Evolutionary conservation across 1,284 basidiomycete species (phyloP), one percentile per base, ranked within the genome.

Genomic region (Grifola frondosa): DNA sequence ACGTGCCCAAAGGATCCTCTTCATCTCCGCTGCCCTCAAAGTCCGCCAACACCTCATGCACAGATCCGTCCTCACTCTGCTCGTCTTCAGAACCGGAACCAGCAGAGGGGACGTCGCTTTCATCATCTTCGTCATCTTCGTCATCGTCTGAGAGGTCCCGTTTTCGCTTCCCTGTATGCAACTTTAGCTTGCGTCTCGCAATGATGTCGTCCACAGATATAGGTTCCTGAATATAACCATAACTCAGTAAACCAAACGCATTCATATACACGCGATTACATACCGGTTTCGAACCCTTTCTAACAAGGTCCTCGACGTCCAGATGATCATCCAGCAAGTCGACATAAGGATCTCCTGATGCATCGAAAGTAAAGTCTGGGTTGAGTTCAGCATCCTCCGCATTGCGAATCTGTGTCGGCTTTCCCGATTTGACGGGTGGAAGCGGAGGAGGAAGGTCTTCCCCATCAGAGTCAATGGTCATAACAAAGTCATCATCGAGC

Each of bases 201-300:
- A 95, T 93, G 53, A 96, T 97, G 60, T 97, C 91, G 66, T 97
- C 91, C 9, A 97, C 85, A 32, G 88, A 91, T 36, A 97, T 80
- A 12, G 87, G 83, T 59, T 80, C 73, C 86, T 91, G 46, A 30
- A 15, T 25, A 23, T 31, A 39, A 24, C 40, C 28, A 23, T 31
- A 39, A 24, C 40, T 38, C 50, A 52, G 37, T 42, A 43, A n/a
- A 46, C 22, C 38, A 29, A 13, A 34, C 13, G 4, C 22, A 24
- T 23, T 20, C n/a, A 40, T 40, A 30, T 31, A 36, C 35, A 44
- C 17, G 22, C 26, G 16, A 37, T 37, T 20, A 51, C 83, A 54
- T 60, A 91, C 88, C 43, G 78, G 78, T 61, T 81, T 84, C 28
- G 75, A 75, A 10, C 81, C 80, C 42, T 69, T 74, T 61, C 80